Conservation (phyloP, 768 basidiomycete genomes). For the Crucibulum laeve region DNA sequence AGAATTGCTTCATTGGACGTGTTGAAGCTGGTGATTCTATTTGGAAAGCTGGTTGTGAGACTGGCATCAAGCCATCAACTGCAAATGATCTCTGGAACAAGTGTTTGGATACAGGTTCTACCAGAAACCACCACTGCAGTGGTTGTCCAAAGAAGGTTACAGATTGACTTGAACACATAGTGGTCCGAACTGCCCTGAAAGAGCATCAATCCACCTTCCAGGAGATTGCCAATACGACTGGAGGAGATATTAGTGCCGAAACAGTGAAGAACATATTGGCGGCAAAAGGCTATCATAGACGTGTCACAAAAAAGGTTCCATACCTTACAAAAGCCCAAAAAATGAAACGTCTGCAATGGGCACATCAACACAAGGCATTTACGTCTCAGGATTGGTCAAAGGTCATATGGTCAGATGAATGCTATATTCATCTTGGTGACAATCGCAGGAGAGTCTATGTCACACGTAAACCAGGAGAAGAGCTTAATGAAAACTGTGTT, state of each 20-base stretch:
- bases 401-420: slow-evolving; percentile 18
- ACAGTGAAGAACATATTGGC: slow-evolving; percentile 9
- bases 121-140: not conserved
- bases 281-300: slow-evolving; percentile 10
- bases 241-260: slow-evolving; percentile 1
- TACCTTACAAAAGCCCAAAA: slow-evolving; percentile 11
- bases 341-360: slow-evolving; percentile 10
- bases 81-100: not conserved
- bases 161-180: slow-evolving; percentile 2
- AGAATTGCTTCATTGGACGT: slow-evolving; percentile 12
- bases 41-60: not conserved
- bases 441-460: slow-evolving; percentile 12
- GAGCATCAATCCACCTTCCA: slow-evolving; percentile 10
- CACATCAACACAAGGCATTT: slow-evolving; percentile 2
- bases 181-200: slow-evolving; percentile 7
- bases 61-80: not conserved
- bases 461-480: slow-evolving; percentile 14
- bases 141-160: slow-evolving; percentile 7
- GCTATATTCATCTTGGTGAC: slow-evolving; percentile 13
- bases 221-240: slow-evolving; percentile 11
- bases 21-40: not conserved
- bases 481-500: slow-evolving; percentile 13
- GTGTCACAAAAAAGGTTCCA: slow-evolving; percentile 13
- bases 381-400: slow-evolving; percentile 9
- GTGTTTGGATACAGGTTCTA: not conserved